A percentile compares a stretch with the other conserved stretches of the same genome.
Conservation (phyloP, 1,139 yeast species). For the Candida pseudoviswanathii region DNA sequence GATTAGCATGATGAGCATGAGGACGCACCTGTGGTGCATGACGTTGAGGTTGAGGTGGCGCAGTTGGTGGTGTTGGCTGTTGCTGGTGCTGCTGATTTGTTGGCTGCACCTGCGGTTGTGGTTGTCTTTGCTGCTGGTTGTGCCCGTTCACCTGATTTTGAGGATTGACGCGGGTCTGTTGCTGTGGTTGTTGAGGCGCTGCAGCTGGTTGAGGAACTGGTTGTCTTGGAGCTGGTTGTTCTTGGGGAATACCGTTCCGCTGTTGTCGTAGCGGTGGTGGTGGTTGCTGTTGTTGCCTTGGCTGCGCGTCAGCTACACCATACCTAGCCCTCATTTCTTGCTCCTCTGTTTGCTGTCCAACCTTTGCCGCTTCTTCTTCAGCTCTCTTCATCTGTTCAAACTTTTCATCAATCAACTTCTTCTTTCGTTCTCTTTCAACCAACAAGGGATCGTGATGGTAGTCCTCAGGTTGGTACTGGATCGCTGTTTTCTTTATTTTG, state of each 20-base stretch:
- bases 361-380: conserved; percentile 1
- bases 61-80: conserved; percentile 4
- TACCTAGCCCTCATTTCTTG: background rate
- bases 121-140: background rate
- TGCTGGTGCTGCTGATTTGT: conserved; percentile 5
- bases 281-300: conserved; percentile 1
- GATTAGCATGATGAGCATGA: background rate
- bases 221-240: background rate
- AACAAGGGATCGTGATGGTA: conserved; percentile 43
- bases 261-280: background rate
- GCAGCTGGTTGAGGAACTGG: background rate
- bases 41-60: background rate
- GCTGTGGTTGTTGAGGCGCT: background rate
- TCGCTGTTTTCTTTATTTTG: conserved; percentile 53
- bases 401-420: conserved; percentile 13
- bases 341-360: background rate
- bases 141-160: background rate
- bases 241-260: background rate
- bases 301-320: background rate
- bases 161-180: background rate
- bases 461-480: conserved; percentile 52
- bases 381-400: conserved; percentile 7
- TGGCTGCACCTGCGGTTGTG: background rate
- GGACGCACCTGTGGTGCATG: background rate
- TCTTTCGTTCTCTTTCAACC: conserved; percentile 31